A percentile compares a stretch with the other conserved stretches of the same genome.
These are phyloP conservation scores for Ascochyta viciae-villosae DNA, from an alignment of 2,329 filamentous ascomycete genomes.

Conservation along the genomic window DNA sequence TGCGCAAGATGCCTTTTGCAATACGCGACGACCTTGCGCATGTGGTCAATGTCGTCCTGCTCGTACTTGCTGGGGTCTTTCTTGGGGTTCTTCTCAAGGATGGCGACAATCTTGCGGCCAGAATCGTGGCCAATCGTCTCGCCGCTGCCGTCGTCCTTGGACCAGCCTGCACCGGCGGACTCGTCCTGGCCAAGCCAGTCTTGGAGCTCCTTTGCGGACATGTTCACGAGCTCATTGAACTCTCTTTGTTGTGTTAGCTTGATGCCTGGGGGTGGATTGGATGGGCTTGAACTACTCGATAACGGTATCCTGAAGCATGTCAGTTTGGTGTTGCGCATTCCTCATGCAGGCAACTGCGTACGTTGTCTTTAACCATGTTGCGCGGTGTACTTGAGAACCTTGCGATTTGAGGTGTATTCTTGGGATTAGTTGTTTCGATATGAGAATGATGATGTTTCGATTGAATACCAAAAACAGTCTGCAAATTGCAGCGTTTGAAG, in stretches of 20 bases:
- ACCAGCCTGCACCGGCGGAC: constrained; percentile 66
- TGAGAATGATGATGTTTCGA: neutral
- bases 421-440: neutral
- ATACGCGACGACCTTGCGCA: constrained; percentile 69
- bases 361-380: constrained; percentile 61
- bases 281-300: constrained; percentile 50
- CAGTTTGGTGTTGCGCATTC: too few species aligned
- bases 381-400: neutral
- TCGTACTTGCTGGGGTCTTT: constrained; percentile 65
- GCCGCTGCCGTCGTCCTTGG: constrained; percentile 60
- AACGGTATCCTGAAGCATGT: constrained; percentile 48
- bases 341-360: too few species aligned
- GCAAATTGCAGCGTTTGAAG: neutral
- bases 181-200: constrained; percentile 67
- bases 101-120: constrained; percentile 68
- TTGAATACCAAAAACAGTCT: neutral
- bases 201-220: constrained; percentile 66
- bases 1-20: constrained; percentile 72
- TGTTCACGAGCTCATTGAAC: constrained; percentile 72
- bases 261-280: neutral
- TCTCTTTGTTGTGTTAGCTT: constrained; percentile 51
- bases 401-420: neutral
- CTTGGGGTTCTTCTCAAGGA: constrained; percentile 67
- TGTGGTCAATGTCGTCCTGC: constrained; percentile 64
- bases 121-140: constrained; percentile 70